Conservation (phyloP, 768 basidiomycete genomes). For the Pisolithus tinctorius region DNA sequence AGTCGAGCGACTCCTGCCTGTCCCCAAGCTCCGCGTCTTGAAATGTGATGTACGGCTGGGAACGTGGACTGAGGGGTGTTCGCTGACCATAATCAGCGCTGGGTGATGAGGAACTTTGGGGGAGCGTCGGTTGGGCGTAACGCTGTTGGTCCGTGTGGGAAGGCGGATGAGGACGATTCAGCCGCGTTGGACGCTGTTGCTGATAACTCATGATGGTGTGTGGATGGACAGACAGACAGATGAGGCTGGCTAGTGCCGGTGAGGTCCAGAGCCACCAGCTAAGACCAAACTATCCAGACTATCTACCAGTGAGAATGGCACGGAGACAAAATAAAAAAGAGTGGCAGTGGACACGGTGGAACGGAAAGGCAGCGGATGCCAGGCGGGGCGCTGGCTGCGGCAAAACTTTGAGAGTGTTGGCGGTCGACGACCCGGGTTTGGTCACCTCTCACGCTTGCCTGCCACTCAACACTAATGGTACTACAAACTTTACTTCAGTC, state of each 20-base stretch:
- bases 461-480: no score
- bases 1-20: constrained; percentile 51
- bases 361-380: background rate
- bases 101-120: constrained; percentile 12
- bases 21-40: constrained; percentile 65
- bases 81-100: constrained; percentile 14
- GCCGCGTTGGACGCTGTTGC: constrained; percentile 30
- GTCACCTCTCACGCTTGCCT: no score
- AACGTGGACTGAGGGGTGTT: constrained; percentile 11
- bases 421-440: no score
- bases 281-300: background rate
- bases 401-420: no score
- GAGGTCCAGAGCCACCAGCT: background rate
- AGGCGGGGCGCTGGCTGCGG: background rate
- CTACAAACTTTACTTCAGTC: no score
- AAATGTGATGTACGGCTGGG: constrained; percentile 53
- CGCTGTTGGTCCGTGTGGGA: constrained; percentile 29
- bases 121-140: constrained; percentile 14
- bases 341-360: constrained; percentile 2
- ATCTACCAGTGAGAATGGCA: background rate
- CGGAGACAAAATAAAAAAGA: constrained; percentile 3
- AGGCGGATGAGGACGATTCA: constrained; percentile 29
- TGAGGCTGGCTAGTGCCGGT: background rate
- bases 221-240: background rate
- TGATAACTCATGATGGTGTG: constrained; percentile 31